A percentile compares a stretch with the other conserved stretches of the same genome.
Conservation (phyloP, 805 yeast species). For the Metschnikowia proteae region DNA sequence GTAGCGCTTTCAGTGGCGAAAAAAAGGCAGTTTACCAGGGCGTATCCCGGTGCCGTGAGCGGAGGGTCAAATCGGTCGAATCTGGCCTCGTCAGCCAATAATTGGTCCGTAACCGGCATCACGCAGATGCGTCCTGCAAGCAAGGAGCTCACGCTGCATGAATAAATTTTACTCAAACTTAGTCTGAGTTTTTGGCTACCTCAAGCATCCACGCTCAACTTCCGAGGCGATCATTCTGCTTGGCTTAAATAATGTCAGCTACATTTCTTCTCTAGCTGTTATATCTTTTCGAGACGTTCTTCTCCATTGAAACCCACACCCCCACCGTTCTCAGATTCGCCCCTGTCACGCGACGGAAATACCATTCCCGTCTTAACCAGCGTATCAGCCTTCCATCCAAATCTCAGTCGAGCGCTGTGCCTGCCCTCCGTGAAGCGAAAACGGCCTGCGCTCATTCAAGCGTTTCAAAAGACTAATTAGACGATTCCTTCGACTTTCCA, state of each 20-base stretch:
- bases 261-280: background rate
- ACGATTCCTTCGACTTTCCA: conserved; percentile 1
- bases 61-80: too few relatives aligned
- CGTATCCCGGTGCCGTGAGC: too few relatives aligned
- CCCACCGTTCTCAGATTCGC: background rate
- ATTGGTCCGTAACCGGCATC: background rate
- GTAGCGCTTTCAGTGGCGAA: background rate
- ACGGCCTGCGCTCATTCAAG: background rate
- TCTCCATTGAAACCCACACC: background rate
- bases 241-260: conserved; percentile 1
- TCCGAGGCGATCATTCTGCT: background rate
- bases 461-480: background rate
- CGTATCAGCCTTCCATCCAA: background rate
- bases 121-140: conserved; percentile 5
- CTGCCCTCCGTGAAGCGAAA: background rate
- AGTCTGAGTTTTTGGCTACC: conserved; percentile 3
- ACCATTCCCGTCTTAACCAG: background rate
- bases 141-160: conserved; percentile 5
- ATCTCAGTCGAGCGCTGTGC: background rate
- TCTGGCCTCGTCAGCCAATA: too few relatives aligned
- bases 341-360: background rate
- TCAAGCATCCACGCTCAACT: conserved; percentile 2
- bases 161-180: conserved; percentile 7
- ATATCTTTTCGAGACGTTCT: background rate
- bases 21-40: too few relatives aligned